A percentile compares a stretch with the other conserved stretches of the same genome.
Conservation (phyloP, 2,329 filamentous ascomycete species). For the Chrysoporthe deuterocubensis region DNA sequence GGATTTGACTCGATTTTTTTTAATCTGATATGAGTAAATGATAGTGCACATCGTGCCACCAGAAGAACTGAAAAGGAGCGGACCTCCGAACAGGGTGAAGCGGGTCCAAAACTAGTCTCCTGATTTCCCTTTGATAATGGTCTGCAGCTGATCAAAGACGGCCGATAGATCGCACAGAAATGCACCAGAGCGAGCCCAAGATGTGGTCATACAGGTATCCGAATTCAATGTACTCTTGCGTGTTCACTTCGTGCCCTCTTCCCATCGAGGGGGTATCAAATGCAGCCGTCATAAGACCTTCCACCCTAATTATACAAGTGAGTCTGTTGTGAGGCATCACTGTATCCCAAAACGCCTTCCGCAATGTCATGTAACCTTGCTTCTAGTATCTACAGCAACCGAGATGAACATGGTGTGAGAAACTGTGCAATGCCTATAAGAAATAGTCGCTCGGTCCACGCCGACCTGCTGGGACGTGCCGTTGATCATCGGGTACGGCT, state of each 20-base stretch:
- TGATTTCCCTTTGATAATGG: not conserved
- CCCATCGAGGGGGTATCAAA: slow-evolving; percentile 29
- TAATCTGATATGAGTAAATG: too few species aligned
- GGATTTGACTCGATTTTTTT: not conserved
- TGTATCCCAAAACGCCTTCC: slow-evolving; percentile 29
- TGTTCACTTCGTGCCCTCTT: slow-evolving; percentile 28
- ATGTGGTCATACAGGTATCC: slow-evolving; percentile 4
- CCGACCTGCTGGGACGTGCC: slow-evolving; percentile 75
- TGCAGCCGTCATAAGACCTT: slow-evolving; percentile 26
- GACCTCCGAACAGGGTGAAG: too few species aligned
- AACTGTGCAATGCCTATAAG: slow-evolving; percentile 48
- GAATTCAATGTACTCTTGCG: slow-evolving; percentile 21
- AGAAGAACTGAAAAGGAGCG: not conserved
- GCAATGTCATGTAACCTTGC: slow-evolving; percentile 27
- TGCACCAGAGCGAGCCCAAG: not conserved
- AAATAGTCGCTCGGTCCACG: slow-evolving; percentile 73
- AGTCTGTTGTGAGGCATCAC: slow-evolving; percentile 14
- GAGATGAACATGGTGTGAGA: slow-evolving; percentile 8
- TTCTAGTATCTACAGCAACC: slow-evolving; percentile 27
- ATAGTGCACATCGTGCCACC: not conserved
- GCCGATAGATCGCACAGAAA: not conserved
- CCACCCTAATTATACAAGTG: slow-evolving; percentile 26
- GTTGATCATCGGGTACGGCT: slow-evolving; percentile 83
- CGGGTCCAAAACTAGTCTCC: not conserved
- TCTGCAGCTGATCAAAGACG: not conserved